Evolutionary conservation across 140 eudicot genomes (phyloP).

Genomic region (Anethum foeniculum): DNA sequence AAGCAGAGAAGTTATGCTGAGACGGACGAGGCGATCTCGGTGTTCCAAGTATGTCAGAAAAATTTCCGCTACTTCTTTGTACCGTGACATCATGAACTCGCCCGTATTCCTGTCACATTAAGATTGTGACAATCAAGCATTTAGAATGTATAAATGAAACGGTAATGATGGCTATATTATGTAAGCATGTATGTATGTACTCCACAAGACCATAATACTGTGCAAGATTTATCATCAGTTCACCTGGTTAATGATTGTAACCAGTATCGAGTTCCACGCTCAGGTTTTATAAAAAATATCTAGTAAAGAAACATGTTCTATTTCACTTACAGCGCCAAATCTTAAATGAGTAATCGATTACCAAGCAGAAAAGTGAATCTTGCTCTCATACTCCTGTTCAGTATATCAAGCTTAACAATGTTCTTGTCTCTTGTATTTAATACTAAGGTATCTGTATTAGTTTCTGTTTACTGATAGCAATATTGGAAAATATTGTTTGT

Average conservation of each 20-base stretch:
- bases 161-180: not conserved
- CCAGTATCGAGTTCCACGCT: not conserved
- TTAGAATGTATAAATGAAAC: not conserved
- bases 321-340: not conserved
- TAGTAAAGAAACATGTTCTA: not conserved
- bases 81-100: constrained; percentile 98
- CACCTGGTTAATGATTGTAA: not conserved
- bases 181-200: too few species aligned
- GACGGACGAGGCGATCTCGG: constrained; percentile 90
- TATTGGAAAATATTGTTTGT: not conserved
- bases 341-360: not conserved
- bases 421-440: not conserved
- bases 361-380: not conserved
- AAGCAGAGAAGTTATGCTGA: constrained; percentile 93
- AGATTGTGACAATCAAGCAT: constrained; percentile 1
- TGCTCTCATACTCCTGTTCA: not conserved
- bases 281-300: not conserved
- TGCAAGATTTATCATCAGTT: not conserved
- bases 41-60: constrained; percentile 92
- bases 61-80: constrained; percentile 95
- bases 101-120: constrained; percentile 70
- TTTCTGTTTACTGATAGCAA: not conserved
- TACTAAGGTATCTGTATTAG: not conserved
- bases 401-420: not conserved
- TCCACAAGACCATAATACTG: not conserved